Percentiles rank a stretch among this genome's conserved stretches.
These are phyloP conservation scores for Yarrowia galli DNA, from an alignment of 1,139 yeast species.

Conservation along the genomic window DNA sequence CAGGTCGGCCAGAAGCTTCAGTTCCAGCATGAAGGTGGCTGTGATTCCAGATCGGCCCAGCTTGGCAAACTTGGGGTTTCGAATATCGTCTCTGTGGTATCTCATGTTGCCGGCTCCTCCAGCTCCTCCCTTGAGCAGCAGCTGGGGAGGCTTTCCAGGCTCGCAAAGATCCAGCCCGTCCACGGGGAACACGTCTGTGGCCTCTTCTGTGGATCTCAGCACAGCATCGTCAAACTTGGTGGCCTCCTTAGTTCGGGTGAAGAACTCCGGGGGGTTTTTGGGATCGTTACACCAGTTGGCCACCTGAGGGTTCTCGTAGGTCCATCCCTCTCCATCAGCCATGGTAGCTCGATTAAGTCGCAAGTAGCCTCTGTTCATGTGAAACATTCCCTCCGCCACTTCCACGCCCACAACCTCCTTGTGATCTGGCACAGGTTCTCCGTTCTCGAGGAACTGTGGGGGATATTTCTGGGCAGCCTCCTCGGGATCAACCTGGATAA, in stretches of 20 bases:
- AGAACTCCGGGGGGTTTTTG: constrained; percentile 59
- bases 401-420: constrained; percentile 37
- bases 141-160: constrained; percentile 71
- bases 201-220: constrained; percentile 65
- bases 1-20: constrained; percentile 86
- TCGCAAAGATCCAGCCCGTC: constrained; percentile 76
- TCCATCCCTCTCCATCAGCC: constrained; percentile 83
- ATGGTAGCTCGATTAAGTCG: constrained; percentile 66
- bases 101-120: constrained; percentile 99
- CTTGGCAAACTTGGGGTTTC: constrained; percentile 90
- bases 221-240: constrained; percentile 71
- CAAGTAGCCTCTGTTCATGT: constrained; percentile 42
- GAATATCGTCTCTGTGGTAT: constrained; percentile 78
- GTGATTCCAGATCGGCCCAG: constrained; percentile 75
- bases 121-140: constrained; percentile 79
- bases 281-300: constrained; percentile 45
- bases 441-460: constrained; percentile 36
- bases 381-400: constrained; percentile 39
- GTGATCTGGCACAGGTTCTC: constrained; percentile 37
- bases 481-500: constrained; percentile 40
- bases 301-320: constrained; percentile 73
- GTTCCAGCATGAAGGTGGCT: constrained; percentile 74
- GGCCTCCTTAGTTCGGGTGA: constrained; percentile 64
- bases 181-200: constrained; percentile 74
- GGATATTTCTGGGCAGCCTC: constrained; percentile 39